Percentiles rank a stretch among this genome's conserved stretches.
Conservation (phyloP, 2,329 filamentous ascomycete species). For the Fusarium globosum region DNA sequence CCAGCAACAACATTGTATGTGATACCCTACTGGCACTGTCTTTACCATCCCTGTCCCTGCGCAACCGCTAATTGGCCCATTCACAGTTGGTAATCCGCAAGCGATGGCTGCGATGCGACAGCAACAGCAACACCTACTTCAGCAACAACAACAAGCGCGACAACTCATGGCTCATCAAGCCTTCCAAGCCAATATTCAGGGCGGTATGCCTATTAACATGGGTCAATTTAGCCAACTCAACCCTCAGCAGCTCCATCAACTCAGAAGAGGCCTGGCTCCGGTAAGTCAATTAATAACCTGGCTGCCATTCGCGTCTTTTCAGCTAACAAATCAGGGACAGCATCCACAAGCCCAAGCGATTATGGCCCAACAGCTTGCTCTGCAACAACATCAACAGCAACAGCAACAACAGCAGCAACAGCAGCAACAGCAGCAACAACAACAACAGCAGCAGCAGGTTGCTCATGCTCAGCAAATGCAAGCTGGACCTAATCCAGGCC, state of each 20-base stretch:
- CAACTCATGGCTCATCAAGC: constrained; percentile 67
- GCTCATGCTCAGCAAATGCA: constrained; percentile 55
- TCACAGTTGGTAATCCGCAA: constrained; percentile 52
- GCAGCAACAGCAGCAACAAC: constrained; percentile 50
- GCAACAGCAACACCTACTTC: constrained; percentile 67
- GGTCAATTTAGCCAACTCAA: constrained; percentile 61
- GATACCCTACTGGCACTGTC: not conserved
- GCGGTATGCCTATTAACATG: constrained; percentile 65
- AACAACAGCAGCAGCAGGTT: constrained; percentile 52
- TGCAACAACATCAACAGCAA: constrained; percentile 47
- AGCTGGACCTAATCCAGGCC: constrained; percentile 57
- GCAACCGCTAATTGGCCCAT: constrained; percentile 23
- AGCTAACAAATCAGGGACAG: constrained; percentile 43
- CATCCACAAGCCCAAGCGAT: constrained; percentile 52
- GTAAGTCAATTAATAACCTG: constrained; percentile 49
- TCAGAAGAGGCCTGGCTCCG: constrained; percentile 56
- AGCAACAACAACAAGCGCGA: constrained; percentile 66
- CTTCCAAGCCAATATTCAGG: constrained; percentile 63
- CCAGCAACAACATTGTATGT: constrained; percentile 51
- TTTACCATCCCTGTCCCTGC: constrained; percentile 16
- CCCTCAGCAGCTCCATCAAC: constrained; percentile 62
- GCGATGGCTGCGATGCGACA: constrained; percentile 60
- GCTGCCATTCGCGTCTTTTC: not conserved
- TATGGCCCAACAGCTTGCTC: constrained; percentile 56
- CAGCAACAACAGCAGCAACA: constrained; percentile 48